Base-by-base conservation (phyloP, 2,329 filamentous ascomycete genomes). In the Colletotrichum tabaci region DNA sequence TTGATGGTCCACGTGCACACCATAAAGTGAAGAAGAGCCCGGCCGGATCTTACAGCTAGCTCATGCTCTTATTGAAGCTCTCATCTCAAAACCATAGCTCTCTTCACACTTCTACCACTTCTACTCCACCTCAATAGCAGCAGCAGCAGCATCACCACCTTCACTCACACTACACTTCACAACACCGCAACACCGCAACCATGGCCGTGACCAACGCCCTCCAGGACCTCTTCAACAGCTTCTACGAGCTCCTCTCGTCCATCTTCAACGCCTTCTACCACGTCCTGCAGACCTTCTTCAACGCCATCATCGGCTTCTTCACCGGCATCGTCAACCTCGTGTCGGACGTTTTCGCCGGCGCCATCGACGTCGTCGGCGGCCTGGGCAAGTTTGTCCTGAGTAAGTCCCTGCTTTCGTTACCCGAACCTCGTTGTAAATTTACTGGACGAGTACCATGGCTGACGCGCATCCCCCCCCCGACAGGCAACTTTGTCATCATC, bases 191-290 rank as follows among this genome's bases (percentile, higher is more conserved):
- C 38, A 38, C 13, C 44, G 21, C 57, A 73, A 80, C 63, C 65
- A 81, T 82, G 80, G 76, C 81, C 53, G 70, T 84, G 76, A 77
- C 78, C 26, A 74, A 76, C 55, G 83, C 82, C 40, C 72, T 84
- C 62, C 75, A 76, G 55, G 80, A 83, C 74, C 77, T 84, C 60
- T 76, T 84, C 76, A 82, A 79, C 74, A 84, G 81, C 76, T 77
- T 84, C 75, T 83, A 81, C 71, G 82, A 84, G 77, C 81, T 85
- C 40, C 70, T 84, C 49, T 75, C 79, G 44, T 83, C 82, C 6
- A 70, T 85, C 60, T 74, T 84, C 38, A 74, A 76, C 44, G 78
- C 82, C n/a, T 61, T 79, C 53, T 80, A 80, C 73, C 60, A 78
- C 66, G 47, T 84, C 44, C 68, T 84, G 16, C 78, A 81, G 55